Evolutionary conservation across 345 rosid genomes (phyloP).

Genomic region (Acer saccharum): DNA sequence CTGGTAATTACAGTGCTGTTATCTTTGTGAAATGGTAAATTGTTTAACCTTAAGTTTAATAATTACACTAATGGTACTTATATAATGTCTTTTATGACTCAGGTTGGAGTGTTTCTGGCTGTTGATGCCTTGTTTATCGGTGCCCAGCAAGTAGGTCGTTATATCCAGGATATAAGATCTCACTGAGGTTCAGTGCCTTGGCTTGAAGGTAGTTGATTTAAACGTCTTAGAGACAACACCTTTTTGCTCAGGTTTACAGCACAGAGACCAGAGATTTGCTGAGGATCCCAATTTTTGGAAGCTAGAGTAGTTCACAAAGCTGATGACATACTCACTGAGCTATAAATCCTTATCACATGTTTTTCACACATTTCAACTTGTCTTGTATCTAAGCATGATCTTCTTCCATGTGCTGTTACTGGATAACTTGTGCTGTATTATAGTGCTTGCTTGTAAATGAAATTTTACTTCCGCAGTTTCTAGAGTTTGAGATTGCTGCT

Average conservation of each 20-base stretch:
- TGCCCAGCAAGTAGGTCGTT: conserved; percentile 69
- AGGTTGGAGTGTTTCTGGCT: conserved; percentile 73
- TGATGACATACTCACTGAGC: conserved; percentile 16
- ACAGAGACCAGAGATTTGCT: conserved; percentile 14
- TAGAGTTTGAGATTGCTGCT: background rate
- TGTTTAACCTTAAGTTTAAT: background rate
- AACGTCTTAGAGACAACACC: conserved; percentile 13
- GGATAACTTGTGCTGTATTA: background rate
- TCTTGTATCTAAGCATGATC: background rate
- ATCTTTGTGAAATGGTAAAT: background rate
- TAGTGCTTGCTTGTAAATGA: background rate
- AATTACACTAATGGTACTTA: conserved; percentile 9
- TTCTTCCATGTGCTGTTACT: background rate
- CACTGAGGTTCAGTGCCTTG: conserved; percentile 42
- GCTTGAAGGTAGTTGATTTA: conserved; percentile 13
- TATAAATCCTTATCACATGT: background rate
- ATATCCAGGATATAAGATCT: conserved; percentile 69
- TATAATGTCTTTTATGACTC: conserved; percentile 13
- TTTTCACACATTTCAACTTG: background rate
- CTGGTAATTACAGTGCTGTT: conserved; percentile 47
- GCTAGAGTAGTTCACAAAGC: conserved; percentile 23
- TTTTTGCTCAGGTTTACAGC: background rate
- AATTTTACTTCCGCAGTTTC: background rate
- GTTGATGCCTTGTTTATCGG: conserved; percentile 82
- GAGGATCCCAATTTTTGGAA: conserved; percentile 30